A percentile compares a stretch with the other conserved stretches of the same genome.
These are phyloP conservation scores for Saccharata proteae DNA, from an alignment of 2,329 filamentous ascomycete species.

Conservation along the genomic window DNA sequence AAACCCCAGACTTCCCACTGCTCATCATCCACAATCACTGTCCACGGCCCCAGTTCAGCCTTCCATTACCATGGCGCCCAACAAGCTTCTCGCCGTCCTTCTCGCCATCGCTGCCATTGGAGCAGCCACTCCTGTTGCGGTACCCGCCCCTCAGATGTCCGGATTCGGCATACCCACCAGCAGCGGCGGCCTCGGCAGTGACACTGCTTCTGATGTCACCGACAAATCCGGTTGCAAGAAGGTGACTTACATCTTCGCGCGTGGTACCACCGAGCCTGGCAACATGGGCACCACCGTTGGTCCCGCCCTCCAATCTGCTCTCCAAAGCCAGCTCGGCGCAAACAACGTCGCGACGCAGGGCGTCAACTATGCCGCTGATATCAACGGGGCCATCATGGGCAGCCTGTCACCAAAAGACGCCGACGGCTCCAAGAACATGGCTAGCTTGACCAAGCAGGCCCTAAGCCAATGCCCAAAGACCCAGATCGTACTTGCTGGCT, in stretches of 20 bases:
- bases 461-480: conserved; percentile 32
- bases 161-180: background rate
- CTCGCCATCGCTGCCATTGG: too few relatives aligned
- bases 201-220: conserved; percentile 18
- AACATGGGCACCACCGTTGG: conserved; percentile 41
- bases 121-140: too few relatives aligned
- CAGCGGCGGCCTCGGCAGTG: conserved; percentile 14
- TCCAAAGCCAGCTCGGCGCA: conserved; percentile 30
- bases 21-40: too few relatives aligned
- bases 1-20: too few relatives aligned
- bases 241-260: conserved; percentile 45
- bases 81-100: too few relatives aligned
- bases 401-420: conserved; percentile 2
- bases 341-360: conserved; percentile 41
- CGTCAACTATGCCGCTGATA: conserved; percentile 39
- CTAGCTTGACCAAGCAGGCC: conserved; percentile 35
- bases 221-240: conserved; percentile 27
- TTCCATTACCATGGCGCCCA: too few relatives aligned
- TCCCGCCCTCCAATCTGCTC: conserved; percentile 37
- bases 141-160: too few relatives aligned
- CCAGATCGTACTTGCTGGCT: conserved; percentile 35
- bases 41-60: too few relatives aligned
- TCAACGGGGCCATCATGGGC: conserved; percentile 18
- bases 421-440: conserved; percentile 3
- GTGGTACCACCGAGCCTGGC: conserved; percentile 41